Conservation (phyloP, 108 stramenopile species). For the Parietichytrium sp. region DNA sequence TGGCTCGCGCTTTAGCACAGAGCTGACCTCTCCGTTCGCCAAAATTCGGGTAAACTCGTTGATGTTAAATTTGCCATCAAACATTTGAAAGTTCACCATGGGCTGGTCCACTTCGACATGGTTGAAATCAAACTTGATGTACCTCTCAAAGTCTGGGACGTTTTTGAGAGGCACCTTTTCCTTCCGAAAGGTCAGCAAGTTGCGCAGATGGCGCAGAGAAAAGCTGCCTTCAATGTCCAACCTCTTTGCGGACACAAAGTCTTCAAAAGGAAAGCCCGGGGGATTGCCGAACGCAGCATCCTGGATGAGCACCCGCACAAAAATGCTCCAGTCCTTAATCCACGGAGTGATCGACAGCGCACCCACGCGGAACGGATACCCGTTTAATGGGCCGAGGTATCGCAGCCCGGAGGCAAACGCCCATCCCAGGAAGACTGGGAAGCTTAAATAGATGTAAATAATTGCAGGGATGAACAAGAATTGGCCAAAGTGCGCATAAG, state of each 20-base stretch:
- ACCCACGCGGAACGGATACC: not conserved
- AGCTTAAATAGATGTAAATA: not conserved
- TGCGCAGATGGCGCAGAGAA: not conserved
- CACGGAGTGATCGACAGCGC: not conserved
- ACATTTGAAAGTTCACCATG: slow-evolving; percentile 35
- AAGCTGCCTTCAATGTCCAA: not conserved
- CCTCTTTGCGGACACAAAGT: not conserved
- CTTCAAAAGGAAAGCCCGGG: slow-evolving; percentile 27
- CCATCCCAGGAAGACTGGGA: not conserved
- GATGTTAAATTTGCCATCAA: slow-evolving; percentile 25
- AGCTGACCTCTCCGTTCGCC: slow-evolving; percentile 4
- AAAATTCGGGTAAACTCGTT: slow-evolving; percentile 28
- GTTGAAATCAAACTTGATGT: not conserved
- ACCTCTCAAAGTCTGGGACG: slow-evolving; percentile 30
- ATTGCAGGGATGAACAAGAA: not conserved
- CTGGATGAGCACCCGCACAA: not conserved
- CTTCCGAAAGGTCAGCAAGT: not conserved
- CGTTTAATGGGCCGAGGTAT: not conserved
- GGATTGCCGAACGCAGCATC: slow-evolving; percentile 34
- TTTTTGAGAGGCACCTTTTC: slow-evolving; percentile 36
- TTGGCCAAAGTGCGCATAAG: not conserved
- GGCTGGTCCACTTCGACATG: slow-evolving; percentile 16
- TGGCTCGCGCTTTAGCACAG: not conserved
- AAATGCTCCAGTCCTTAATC: slow-evolving; percentile 25
- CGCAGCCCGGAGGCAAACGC: slow-evolving; percentile 6